phyloP scores from a whole-genome alignment of 1,284 basidiomycete species.

The Cystobasidiaceae sp. region DNA sequence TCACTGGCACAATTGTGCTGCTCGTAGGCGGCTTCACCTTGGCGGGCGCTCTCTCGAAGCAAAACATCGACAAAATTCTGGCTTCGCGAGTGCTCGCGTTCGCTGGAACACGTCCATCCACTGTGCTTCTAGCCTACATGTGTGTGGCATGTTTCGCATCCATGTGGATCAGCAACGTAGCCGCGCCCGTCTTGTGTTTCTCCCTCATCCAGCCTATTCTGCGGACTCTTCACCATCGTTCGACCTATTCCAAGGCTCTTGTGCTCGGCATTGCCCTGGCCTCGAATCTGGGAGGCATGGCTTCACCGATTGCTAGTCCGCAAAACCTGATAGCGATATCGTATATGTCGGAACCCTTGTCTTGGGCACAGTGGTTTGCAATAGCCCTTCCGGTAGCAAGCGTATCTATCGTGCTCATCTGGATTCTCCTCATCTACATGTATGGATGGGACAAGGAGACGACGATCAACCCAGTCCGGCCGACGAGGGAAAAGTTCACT shows the following conservation, averaged over 20 bases:
- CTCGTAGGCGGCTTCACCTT: conserved; percentile 94
- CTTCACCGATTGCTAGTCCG: conserved; percentile 66
- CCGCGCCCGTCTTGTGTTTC: conserved; percentile 94
- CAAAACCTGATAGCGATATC: conserved; percentile 93
- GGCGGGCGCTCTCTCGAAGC: conserved; percentile 92
- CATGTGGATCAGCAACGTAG: conserved; percentile 99
- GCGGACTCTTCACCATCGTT: conserved; percentile 79
- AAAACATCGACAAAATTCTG: conserved; percentile 83
- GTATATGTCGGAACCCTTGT: conserved; percentile 78
- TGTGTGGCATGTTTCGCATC: conserved; percentile 92
- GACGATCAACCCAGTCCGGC: conserved; percentile 73
- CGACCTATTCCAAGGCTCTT: conserved; percentile 81
- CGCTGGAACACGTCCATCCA: conserved; percentile 79
- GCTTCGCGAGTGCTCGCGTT: conserved; percentile 87
- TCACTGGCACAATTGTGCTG: conserved; percentile 90
- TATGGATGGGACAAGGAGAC: conserved; percentile 82
- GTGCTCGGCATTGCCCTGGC: conserved; percentile 95
- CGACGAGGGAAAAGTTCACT: conserved; percentile 73
- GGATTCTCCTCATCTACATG: conserved; percentile 77
- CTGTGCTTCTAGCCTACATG: conserved; percentile 92
- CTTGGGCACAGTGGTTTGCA: conserved; percentile 91
- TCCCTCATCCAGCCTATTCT: conserved; percentile 96
- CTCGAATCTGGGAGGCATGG: conserved; percentile 75
- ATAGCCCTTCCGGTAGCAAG: conserved; percentile 87
- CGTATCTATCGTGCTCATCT: conserved; percentile 80